These are phyloP conservation scores for Carex parvula DNA, from an alignment of 176 grass and related monocot species.

Conservation along the genomic window DNA sequence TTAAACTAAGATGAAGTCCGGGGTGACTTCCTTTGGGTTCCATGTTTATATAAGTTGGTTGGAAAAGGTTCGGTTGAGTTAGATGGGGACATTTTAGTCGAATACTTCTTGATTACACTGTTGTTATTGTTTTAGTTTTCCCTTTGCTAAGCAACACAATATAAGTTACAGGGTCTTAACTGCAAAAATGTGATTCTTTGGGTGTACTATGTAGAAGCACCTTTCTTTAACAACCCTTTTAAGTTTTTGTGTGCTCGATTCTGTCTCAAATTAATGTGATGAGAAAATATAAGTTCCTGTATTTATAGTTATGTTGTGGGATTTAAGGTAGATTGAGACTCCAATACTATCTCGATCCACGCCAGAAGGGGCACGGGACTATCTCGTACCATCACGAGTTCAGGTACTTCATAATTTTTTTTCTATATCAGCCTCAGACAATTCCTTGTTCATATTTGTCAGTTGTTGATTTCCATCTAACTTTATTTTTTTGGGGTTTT, in stretches of 20 bases:
- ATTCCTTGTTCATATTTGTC: neutral
- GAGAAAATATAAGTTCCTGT: neutral
- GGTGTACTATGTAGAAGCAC: neutral
- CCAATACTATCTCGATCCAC: slow-evolving; percentile 97
- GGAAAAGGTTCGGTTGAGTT: neutral
- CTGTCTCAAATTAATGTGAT: neutral
- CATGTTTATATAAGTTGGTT: neutral
- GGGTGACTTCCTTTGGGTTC: neutral
- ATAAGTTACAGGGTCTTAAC: neutral
- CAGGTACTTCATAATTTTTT: slow-evolving; percentile 48
- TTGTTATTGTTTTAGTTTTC: neutral
- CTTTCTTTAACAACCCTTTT: neutral
- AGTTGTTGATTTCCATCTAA: slow-evolving; percentile 16
- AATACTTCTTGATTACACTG: neutral
- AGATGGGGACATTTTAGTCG: neutral
- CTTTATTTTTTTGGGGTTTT: slow-evolving; percentile 27
- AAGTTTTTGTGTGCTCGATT: neutral
- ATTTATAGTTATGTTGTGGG: slow-evolving; percentile 33
- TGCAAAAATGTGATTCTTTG: neutral
- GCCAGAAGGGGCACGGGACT: slow-evolving; percentile 93
- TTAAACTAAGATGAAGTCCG: neutral
- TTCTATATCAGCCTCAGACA: neutral
- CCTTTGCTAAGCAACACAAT: neutral
- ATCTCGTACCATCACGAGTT: slow-evolving; percentile 99
- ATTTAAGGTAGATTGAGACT: slow-evolving; percentile 99